Percentiles rank a stretch among this genome's conserved stretches.
Evolutionary conservation across 1,284 basidiomycete species (phyloP).

Genomic region (Cryptococcus sp.): DNA sequence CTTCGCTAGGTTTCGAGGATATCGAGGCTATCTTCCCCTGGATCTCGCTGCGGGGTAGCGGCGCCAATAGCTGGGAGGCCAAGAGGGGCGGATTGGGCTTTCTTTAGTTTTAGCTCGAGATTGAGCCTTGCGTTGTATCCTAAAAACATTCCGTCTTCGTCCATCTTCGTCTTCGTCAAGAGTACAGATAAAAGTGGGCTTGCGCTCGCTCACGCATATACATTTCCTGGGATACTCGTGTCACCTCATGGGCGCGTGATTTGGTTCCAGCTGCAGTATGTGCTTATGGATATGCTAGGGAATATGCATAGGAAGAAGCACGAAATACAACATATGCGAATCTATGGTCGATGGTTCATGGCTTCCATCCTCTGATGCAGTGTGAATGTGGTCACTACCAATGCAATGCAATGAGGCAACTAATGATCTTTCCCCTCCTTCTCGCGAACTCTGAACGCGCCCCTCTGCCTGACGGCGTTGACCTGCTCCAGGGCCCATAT

Average conservation of each 20-base stretch:
- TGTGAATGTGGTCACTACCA: background rate
- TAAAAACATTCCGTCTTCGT: no score
- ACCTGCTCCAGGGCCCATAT: conserved; percentile 48
- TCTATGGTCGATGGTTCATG: no score
- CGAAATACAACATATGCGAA: no score
- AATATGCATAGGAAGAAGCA: no score
- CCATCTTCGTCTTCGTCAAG: background rate
- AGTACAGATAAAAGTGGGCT: background rate
- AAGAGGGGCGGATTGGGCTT: conserved; percentile 40
- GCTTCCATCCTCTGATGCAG: no score
- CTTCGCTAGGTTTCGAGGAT: conserved; percentile 49
- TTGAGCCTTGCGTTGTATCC: background rate
- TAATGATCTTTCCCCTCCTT: conserved; percentile 51
- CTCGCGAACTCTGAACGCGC: conserved; percentile 44
- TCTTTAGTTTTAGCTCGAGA: conserved; percentile 15
- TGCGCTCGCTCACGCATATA: background rate
- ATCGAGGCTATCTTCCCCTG: conserved; percentile 42
- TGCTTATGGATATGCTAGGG: no score
- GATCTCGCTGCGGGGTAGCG: conserved; percentile 40
- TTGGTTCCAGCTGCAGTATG: no score
- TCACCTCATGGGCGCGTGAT: no score
- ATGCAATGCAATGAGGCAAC: background rate
- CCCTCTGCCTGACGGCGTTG: conserved; percentile 38
- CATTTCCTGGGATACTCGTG: background rate
- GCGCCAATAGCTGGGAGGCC: conserved; percentile 31